These are phyloP conservation scores for Tolypocladium sp. DNA, from an alignment of 2,329 filamentous ascomycete species.

Conservation along the genomic window DNA sequence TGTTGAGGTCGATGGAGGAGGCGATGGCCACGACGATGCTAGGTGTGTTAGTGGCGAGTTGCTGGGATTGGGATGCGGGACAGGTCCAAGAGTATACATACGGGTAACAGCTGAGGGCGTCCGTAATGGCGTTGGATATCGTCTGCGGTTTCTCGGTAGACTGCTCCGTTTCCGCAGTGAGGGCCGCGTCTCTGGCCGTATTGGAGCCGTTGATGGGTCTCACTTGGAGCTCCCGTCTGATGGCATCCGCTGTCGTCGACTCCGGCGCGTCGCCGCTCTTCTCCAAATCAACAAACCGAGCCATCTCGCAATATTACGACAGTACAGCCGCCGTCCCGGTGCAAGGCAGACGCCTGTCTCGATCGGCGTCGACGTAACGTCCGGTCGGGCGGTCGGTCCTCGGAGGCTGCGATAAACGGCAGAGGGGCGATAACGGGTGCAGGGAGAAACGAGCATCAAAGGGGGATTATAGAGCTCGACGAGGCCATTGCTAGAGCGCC, in stretches of 20 bases:
- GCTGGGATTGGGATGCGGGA: conserved; percentile 1
- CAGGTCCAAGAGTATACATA: conserved; percentile 7
- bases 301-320: conserved; percentile 5
- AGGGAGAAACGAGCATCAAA: neutral
- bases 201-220: neutral
- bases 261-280: conserved; percentile 5
- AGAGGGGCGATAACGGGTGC: neutral
- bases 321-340: neutral
- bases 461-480: neutral
- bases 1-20: conserved; percentile 74
- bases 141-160: neutral
- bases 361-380: neutral
- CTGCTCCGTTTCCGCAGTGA: neutral
- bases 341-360: neutral
- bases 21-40: conserved; percentile 73
- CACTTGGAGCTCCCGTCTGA: conserved; percentile 1
- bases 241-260: conserved; percentile 1
- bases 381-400: neutral
- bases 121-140: conserved; percentile 12
- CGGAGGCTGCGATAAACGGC: neutral
- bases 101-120: conserved; percentile 27
- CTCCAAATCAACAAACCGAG: conserved; percentile 13
- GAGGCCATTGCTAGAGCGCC: conserved; percentile 1
- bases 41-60: conserved; percentile 6
- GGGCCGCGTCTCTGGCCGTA: neutral